phyloP scores from a whole-genome alignment of 73 alveolate species.

The Paramecium octaurelia region DNA sequence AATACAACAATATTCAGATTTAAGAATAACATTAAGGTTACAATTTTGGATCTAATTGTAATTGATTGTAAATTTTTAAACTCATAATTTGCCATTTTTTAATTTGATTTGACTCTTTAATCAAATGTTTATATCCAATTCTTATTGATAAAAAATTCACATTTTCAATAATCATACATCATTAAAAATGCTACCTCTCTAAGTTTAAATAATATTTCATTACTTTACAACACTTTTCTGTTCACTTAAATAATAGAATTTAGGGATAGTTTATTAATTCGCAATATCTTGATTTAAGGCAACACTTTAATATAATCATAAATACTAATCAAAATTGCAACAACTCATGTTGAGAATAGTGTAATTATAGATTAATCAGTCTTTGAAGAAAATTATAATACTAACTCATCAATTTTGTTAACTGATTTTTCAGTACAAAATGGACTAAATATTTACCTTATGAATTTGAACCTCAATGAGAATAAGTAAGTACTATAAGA shows the following conservation, averaged over 20 bases:
- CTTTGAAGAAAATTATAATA: too few species aligned
- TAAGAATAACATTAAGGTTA: not conserved
- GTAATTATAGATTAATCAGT: too few species aligned
- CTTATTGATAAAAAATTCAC: not conserved
- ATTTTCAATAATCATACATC: not conserved
- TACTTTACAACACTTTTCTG: too few species aligned
- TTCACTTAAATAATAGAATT: not conserved
- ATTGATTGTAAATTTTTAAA: not conserved
- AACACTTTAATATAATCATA: not conserved
- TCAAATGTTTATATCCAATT: not conserved
- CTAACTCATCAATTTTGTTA: not conserved
- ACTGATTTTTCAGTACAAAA: not conserved
- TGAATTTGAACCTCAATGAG: too few species aligned
- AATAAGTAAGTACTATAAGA: too few species aligned
- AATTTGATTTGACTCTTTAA: not conserved
- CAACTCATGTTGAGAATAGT: too few species aligned
- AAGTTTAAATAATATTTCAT: too few species aligned
- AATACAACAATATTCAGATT: not conserved
- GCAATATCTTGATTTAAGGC: not conserved
- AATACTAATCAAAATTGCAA: not conserved
- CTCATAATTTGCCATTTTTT: not conserved
- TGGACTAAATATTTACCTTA: too few species aligned
- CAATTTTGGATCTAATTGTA: not conserved
- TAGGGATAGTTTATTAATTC: not conserved
- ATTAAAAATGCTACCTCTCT: not conserved